Evolutionary conservation across 2,329 filamentous ascomycete species (phyloP).

Genomic region (Tolypocladium album): DNA sequence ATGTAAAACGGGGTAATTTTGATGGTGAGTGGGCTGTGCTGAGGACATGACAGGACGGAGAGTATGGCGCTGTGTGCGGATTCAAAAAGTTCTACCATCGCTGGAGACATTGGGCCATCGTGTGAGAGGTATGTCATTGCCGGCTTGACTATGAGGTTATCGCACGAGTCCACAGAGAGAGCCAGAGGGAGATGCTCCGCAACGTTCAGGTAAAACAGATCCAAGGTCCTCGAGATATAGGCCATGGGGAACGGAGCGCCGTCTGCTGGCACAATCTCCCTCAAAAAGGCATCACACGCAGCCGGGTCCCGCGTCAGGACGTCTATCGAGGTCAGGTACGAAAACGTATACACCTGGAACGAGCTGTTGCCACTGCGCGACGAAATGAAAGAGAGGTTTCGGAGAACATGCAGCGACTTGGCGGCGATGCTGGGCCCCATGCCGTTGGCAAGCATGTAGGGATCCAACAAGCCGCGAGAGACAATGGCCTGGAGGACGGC

Average conservation of each 20-base stretch:
- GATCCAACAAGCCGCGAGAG: slow-evolving; percentile 48
- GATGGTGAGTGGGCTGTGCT: slow-evolving; percentile 60
- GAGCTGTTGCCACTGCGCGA: slow-evolving; percentile 59
- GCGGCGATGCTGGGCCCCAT: slow-evolving; percentile 54
- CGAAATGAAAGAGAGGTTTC: slow-evolving; percentile 74
- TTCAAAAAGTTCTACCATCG: slow-evolving; percentile 61
- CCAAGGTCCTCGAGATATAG: slow-evolving; percentile 56
- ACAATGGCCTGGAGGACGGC: slow-evolving; percentile 66
- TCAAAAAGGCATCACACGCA: slow-evolving; percentile 56
- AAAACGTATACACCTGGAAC: slow-evolving; percentile 79
- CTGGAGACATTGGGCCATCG: slow-evolving; percentile 29
- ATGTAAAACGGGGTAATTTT: slow-evolving; percentile 74
- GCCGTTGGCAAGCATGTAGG: slow-evolving; percentile 28
- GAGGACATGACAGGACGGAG: slow-evolving; percentile 68
- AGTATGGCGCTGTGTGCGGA: slow-evolving; percentile 76
- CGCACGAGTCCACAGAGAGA: slow-evolving; percentile 55
- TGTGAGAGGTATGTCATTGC: slow-evolving; percentile 61
- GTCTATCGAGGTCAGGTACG: slow-evolving; percentile 73
- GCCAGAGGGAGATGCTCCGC: slow-evolving; percentile 72
- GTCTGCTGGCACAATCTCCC: slow-evolving; percentile 40
- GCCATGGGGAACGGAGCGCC: slow-evolving; percentile 17
- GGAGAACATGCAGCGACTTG: slow-evolving; percentile 62
- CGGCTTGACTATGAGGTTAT: slow-evolving; percentile 62
- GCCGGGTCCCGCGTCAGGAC: slow-evolving; percentile 61
- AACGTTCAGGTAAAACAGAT: slow-evolving; percentile 80